A percentile compares a stretch with the other conserved stretches of the same genome.
phyloP scores from a whole-genome alignment of 176 grass and related monocot genomes.

The Eremochloa ophiuroides region DNA sequence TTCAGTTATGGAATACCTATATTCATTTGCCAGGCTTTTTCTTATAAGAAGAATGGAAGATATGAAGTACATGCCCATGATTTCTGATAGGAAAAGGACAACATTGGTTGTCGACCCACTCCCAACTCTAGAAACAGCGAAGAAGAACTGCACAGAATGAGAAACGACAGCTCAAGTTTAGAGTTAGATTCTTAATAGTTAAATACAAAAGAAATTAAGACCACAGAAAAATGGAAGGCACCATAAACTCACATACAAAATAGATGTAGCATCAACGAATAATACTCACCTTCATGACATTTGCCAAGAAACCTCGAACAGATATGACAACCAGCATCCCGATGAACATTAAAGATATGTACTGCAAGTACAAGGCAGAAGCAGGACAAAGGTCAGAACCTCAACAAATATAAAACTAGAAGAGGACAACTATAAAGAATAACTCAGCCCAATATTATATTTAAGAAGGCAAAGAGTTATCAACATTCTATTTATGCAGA shows the following conservation, averaged over 20 bases:
- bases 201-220: background rate
- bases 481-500: background rate
- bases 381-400: conserved; percentile 13
- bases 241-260: conserved; percentile 8
- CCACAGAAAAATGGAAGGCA: conserved; percentile 5
- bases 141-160: conserved; percentile 79
- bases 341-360: conserved; percentile 98
- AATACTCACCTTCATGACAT: conserved; percentile 86
- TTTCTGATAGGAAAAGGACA: conserved; percentile 94
- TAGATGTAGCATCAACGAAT: background rate
- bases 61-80: conserved; percentile 99
- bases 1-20: conserved; percentile 53
- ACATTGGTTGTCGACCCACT: conserved; percentile 94
- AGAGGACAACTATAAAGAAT: background rate
- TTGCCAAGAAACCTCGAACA: conserved; percentile 91
- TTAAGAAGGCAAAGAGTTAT: background rate
- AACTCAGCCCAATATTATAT: background rate
- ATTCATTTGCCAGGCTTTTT: conserved; percentile 94
- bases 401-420: background rate
- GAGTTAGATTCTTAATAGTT: background rate
- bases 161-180: background rate
- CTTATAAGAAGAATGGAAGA: conserved; percentile 98
- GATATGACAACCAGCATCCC: conserved; percentile 98
- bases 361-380: conserved; percentile 43
- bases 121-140: conserved; percentile 95